A percentile compares a stretch with the other conserved stretches of the same genome.
Evolutionary conservation across 441 rosid species (phyloP).

Genomic region (Bruguiera hainesii): DNA sequence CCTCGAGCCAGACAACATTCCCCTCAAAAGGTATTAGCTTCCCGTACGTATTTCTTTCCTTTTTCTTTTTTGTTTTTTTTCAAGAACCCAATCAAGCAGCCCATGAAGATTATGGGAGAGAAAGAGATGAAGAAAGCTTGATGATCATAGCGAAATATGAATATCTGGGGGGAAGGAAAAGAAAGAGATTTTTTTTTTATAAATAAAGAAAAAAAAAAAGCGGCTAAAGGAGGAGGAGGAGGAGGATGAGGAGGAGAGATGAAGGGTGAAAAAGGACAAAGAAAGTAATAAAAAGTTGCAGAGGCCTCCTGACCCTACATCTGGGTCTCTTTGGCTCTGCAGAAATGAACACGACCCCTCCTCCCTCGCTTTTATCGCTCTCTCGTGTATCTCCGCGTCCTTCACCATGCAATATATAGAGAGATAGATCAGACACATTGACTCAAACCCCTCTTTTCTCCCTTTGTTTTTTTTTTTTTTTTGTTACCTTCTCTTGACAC

Average conservation of each 20-base stretch:
- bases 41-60: slow-evolving; percentile 14
- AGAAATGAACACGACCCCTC: slow-evolving; percentile 22
- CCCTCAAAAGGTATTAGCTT: slow-evolving; percentile 73
- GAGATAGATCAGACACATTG: background rate
- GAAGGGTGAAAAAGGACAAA: slow-evolving; percentile 47
- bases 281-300: slow-evolving; percentile 34
- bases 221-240: slow-evolving; percentile 12
- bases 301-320: slow-evolving; percentile 32
- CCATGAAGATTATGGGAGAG: background rate
- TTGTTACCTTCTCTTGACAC: background rate
- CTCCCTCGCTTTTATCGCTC: slow-evolving; percentile 10
- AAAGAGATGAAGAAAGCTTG: slow-evolving; percentile 8
- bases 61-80: too few relatives aligned
- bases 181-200: slow-evolving; percentile 19
- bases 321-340: slow-evolving; percentile 22
- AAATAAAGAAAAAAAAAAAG: background rate
- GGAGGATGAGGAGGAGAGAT: slow-evolving; percentile 19
- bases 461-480: background rate
- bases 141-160: too few relatives aligned
- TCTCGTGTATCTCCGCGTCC: slow-evolving; percentile 20
- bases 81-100: background rate
- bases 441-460: background rate
- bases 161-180: slow-evolving; percentile 1
- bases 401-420: slow-evolving; percentile 18
- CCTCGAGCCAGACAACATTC: slow-evolving; percentile 99